Conservation (phyloP, 305 asterid species). For the Solanum hybrid region DNA sequence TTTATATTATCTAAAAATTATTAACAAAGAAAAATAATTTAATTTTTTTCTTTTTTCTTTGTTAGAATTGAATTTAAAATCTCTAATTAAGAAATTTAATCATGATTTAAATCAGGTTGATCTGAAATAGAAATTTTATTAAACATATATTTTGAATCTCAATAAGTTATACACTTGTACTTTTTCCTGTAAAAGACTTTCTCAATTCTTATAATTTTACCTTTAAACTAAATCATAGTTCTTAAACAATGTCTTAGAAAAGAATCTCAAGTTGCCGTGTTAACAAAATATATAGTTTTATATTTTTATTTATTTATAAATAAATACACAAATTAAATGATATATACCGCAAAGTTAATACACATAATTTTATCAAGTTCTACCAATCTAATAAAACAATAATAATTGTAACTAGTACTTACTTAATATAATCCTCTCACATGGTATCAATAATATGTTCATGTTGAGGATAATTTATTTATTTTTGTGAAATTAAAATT, state of each 20-base stretch:
- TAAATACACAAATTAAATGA: neutral
- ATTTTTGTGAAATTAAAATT: too few relatives aligned
- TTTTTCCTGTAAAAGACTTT: neutral
- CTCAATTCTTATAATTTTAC: neutral
- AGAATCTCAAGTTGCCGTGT: neutral
- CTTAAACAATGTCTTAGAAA: neutral
- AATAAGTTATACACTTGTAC: neutral
- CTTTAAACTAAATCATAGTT: neutral
- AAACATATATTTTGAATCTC: neutral
- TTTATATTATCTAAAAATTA: neutral
- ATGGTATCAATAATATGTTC: neutral
- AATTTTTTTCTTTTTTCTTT: neutral
- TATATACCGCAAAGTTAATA: neutral
- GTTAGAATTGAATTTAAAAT: neutral
- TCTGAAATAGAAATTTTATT: neutral
- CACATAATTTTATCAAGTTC: neutral
- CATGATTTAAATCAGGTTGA: neutral
- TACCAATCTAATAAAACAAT: neutral
- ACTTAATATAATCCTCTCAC: neutral
- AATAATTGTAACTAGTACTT: neutral
- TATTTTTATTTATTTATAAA: neutral
- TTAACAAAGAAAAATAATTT: neutral
- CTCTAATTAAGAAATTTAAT: neutral
- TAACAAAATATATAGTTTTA: neutral
- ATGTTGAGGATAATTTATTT: neutral